Evolutionary conservation across 495 filamentous ascomycete species (phyloP).

Genomic region (Chaetomidium leptoderma): DNA sequence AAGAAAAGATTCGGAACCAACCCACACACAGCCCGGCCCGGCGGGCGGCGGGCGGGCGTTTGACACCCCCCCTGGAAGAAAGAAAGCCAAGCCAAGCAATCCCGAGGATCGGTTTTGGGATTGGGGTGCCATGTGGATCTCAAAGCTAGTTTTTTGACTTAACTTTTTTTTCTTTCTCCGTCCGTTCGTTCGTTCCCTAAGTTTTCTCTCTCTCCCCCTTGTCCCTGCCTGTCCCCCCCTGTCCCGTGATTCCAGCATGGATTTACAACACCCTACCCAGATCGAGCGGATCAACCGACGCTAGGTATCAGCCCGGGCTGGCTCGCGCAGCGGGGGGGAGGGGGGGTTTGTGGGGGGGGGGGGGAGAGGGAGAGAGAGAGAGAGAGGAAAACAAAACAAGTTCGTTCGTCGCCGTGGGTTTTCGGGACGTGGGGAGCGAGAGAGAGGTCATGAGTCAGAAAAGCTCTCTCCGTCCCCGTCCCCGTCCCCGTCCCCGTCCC

Average conservation of each 20-base stretch:
- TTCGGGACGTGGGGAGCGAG: too few relatives aligned
- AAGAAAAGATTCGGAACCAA: slow-evolving; percentile 15
- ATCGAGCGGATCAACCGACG: neutral
- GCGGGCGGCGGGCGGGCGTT: slow-evolving; percentile 6
- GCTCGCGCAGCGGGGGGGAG: too few relatives aligned
- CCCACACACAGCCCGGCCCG: neutral
- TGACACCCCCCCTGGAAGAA: slow-evolving; percentile 22
- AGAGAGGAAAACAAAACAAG: too few relatives aligned
- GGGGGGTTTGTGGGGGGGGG: too few relatives aligned
- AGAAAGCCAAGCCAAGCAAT: slow-evolving; percentile 19
- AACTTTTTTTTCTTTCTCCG: slow-evolving; percentile 9
- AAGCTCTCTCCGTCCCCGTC: too few relatives aligned
- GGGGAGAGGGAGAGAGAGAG: too few relatives aligned
- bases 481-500: too few relatives aligned
- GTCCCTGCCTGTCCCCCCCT: neutral
- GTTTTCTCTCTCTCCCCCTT: neutral
- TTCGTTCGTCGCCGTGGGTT: too few relatives aligned
- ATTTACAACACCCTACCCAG: slow-evolving; percentile 4
- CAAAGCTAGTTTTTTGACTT: slow-evolving; percentile 1
- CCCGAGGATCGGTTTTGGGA: slow-evolving; percentile 19
- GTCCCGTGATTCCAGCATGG: neutral
- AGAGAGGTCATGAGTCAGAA: too few relatives aligned
- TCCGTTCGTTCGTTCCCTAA: neutral
- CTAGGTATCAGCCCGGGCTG: too few relatives aligned
- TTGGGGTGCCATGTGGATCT: slow-evolving; percentile 6